phyloP scores from a whole-genome alignment of 305 asterid species.

The Fraxinus baroniana region DNA sequence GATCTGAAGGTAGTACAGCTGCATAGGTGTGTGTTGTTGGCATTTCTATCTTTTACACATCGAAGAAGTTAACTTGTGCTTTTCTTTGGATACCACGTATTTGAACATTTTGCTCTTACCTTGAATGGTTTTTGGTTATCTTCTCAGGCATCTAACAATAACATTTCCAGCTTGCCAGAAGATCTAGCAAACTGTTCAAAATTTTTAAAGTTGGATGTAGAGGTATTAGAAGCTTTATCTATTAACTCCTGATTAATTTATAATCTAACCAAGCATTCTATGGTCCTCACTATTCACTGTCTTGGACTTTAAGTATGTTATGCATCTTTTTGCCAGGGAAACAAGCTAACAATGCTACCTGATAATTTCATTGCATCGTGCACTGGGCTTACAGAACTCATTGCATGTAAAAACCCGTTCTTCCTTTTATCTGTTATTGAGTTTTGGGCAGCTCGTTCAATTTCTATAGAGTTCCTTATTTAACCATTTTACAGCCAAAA shows the following conservation, averaged over 20 bases:
- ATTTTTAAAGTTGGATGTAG: conserved; percentile 68
- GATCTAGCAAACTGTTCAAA: conserved; percentile 80
- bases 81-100: not conserved
- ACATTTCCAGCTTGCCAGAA: conserved; percentile 77
- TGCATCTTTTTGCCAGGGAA: conserved; percentile 62
- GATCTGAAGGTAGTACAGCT: not conserved
- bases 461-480: conserved; percentile 26
- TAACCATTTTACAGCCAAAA: conserved; percentile 59
- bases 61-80: conserved; percentile 7
- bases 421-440: conserved; percentile 27
- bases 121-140: conserved; percentile 26
- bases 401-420: conserved; percentile 64
- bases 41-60: not conserved
- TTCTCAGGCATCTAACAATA: conserved; percentile 87
- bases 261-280: not conserved
- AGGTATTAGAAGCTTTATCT: conserved; percentile 46
- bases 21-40: not conserved
- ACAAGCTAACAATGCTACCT: conserved; percentile 64
- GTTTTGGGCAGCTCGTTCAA: conserved; percentile 16
- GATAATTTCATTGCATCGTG: conserved; percentile 69
- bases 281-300: conserved; percentile 15
- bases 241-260: conserved; percentile 12
- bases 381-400: conserved; percentile 77
- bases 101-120: conserved; percentile 15
- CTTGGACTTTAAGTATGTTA: conserved; percentile 20